Conservation (phyloP, 2,329 filamentous ascomycete genomes). For the Coleophoma cylindrospora region DNA sequence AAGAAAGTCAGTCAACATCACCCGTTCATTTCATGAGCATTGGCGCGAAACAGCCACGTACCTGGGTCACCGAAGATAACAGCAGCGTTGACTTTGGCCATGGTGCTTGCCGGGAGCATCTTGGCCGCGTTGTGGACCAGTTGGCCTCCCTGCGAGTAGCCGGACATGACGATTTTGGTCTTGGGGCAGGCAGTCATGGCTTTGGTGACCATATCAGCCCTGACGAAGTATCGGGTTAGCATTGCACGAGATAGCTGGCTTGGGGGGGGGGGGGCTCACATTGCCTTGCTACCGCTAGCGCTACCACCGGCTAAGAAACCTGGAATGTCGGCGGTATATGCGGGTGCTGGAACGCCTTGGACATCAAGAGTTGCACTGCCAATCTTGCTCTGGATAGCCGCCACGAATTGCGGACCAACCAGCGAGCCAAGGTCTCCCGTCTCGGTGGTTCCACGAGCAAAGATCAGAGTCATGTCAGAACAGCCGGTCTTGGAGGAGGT, state of each 20-base stretch:
- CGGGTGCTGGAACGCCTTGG: slow-evolving; percentile 48
- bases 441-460: slow-evolving; percentile 51
- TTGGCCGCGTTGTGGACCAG: slow-evolving; percentile 21
- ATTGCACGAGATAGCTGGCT: neutral
- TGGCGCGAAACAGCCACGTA: neutral
- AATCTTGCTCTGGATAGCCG: slow-evolving; percentile 34
- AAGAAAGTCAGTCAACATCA: neutral
- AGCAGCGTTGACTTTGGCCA: slow-evolving; percentile 13
- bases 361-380: slow-evolving; percentile 39
- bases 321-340: slow-evolving; percentile 28
- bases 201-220: slow-evolving; percentile 7
- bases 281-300: slow-evolving; percentile 33
- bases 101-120: slow-evolving; percentile 6
- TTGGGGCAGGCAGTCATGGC: slow-evolving; percentile 13
- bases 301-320: slow-evolving; percentile 44
- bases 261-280: slow-evolving; percentile 18
- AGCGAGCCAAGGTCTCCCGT: slow-evolving; percentile 43
- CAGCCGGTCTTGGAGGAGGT: neutral
- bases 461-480: slow-evolving; percentile 42
- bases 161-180: slow-evolving; percentile 18
- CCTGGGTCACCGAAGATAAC: slow-evolving; percentile 22
- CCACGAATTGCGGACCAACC: slow-evolving; percentile 45
- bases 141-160: slow-evolving; percentile 18
- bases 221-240: neutral
- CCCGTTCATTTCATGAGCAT: neutral